Percentiles rank a stretch among this genome's conserved stretches.
phyloP scores from a whole-genome alignment of 805 yeast species.

The Saccharomycopsis fodiens region DNA sequence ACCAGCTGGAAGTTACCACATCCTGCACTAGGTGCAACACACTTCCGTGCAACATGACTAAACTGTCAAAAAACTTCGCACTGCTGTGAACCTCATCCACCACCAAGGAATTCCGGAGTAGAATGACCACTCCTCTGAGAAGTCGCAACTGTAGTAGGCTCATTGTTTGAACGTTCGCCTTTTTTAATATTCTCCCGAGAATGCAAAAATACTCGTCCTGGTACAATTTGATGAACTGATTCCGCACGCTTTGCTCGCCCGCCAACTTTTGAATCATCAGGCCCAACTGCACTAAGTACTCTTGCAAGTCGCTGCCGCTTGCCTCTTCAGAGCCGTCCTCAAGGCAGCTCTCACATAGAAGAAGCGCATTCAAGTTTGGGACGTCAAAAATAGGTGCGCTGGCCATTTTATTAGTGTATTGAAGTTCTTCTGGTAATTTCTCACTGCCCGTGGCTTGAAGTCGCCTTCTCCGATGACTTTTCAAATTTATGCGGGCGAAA shows the following conservation, averaged over 20 bases:
- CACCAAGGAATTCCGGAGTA: conserved; percentile 41
- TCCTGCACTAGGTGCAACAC: not conserved
- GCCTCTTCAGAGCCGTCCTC: too few species aligned
- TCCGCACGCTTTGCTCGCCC: not conserved
- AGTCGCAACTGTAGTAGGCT: conserved; percentile 25
- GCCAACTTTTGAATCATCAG: not conserved
- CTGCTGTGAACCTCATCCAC: not conserved
- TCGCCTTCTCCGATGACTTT: too few species aligned
- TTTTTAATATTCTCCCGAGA: not conserved
- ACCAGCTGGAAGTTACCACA: not conserved
- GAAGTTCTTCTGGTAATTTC: too few species aligned
- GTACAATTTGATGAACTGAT: not conserved
- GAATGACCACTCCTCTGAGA: conserved; percentile 39
- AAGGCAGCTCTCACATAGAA: too few species aligned
- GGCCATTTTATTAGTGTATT: too few species aligned
- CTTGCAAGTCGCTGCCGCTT: too few species aligned
- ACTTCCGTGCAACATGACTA: not conserved
- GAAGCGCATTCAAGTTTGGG: too few species aligned
- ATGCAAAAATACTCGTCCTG: not conserved
- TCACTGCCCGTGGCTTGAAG: too few species aligned
- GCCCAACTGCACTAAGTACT: not conserved
- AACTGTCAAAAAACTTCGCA: not conserved
- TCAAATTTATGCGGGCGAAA: too few species aligned
- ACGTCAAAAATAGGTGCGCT: too few species aligned
- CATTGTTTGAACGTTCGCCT: not conserved